Percentiles rank a stretch among this genome's conserved stretches.
Conservation (phyloP, 768 basidiomycete genomes). For the Ramaria rubella region DNA sequence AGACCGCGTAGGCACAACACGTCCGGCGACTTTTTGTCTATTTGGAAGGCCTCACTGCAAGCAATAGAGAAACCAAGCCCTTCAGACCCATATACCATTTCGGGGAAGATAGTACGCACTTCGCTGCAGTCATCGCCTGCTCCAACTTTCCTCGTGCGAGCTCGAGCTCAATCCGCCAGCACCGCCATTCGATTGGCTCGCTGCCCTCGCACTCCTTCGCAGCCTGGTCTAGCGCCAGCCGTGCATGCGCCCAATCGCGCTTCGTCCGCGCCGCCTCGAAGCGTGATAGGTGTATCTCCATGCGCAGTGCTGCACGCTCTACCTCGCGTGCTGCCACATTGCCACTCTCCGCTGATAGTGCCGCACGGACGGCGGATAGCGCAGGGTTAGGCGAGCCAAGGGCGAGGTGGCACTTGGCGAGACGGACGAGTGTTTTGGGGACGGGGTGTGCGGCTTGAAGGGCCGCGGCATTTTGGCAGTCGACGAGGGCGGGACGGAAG, state of each 20-base stretch:
- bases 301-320: conserved; percentile 48
- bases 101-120: conserved; percentile 40
- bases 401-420: conserved; percentile 79
- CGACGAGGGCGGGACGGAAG: conserved; percentile 65
- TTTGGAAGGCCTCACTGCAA: conserved; percentile 64
- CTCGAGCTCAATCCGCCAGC: conserved; percentile 75
- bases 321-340: conserved; percentile 58
- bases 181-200: conserved; percentile 74
- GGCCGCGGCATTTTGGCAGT: conserved; percentile 68
- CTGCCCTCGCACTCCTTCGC: conserved; percentile 68
- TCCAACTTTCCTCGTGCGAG: conserved; percentile 67
- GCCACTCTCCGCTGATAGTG: conserved; percentile 53
- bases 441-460: conserved; percentile 58
- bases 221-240: conserved; percentile 70
- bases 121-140: conserved; percentile 64
- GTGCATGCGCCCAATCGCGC: conserved; percentile 71
- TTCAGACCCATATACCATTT: background rate
- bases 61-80: no score
- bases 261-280: conserved; percentile 48
- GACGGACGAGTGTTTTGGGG: conserved; percentile 72
- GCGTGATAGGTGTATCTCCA: conserved; percentile 62
- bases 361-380: conserved; percentile 55
- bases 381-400: conserved; percentile 65
- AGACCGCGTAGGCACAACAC: conserved; percentile 71
- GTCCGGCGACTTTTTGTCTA: conserved; percentile 70